Conservation (phyloP, 306 rosid genomes). For the Quercus aquifolioides region DNA sequence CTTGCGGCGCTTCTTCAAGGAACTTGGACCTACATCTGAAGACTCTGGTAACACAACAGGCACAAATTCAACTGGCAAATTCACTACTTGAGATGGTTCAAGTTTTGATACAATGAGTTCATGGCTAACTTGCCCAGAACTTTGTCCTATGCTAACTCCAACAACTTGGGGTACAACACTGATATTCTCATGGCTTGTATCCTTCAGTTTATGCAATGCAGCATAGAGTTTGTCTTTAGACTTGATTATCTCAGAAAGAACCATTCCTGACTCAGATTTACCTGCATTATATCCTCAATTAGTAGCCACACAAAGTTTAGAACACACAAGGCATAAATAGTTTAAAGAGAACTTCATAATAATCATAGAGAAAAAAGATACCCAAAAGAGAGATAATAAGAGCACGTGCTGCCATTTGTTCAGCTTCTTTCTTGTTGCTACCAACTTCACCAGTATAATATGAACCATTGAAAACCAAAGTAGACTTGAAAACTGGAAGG, state of each 20-base stretch:
- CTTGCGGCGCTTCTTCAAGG: slow-evolving; percentile 37
- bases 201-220: slow-evolving; percentile 8
- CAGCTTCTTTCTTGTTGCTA: slow-evolving; percentile 5
- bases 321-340: background rate
- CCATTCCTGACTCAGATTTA: slow-evolving; percentile 20
- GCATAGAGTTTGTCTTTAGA: slow-evolving; percentile 27
- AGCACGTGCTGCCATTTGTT: slow-evolving; percentile 52
- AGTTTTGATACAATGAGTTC: too few species aligned
- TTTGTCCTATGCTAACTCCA: background rate
- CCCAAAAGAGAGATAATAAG: slow-evolving; percentile 49
- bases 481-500: slow-evolving; percentile 33
- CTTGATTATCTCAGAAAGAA: slow-evolving; percentile 34
- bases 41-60: slow-evolving; percentile 18
- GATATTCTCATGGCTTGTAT: too few species aligned
- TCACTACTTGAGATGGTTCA: too few species aligned
- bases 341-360: background rate
- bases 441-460: background rate
- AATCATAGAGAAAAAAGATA: slow-evolving; percentile 14
- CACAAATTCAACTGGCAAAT: slow-evolving; percentile 19
- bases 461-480: slow-evolving; percentile 46
- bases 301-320: background rate
- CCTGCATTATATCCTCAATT: slow-evolving; percentile 22
- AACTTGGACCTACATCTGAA: slow-evolving; percentile 9
- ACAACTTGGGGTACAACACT: background rate
- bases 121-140: too few species aligned